Evolutionary conservation across 2,329 filamentous ascomycete species (phyloP), one percentile per base, ranked within the genome.

Genomic region (Dothistroma pini): DNA sequence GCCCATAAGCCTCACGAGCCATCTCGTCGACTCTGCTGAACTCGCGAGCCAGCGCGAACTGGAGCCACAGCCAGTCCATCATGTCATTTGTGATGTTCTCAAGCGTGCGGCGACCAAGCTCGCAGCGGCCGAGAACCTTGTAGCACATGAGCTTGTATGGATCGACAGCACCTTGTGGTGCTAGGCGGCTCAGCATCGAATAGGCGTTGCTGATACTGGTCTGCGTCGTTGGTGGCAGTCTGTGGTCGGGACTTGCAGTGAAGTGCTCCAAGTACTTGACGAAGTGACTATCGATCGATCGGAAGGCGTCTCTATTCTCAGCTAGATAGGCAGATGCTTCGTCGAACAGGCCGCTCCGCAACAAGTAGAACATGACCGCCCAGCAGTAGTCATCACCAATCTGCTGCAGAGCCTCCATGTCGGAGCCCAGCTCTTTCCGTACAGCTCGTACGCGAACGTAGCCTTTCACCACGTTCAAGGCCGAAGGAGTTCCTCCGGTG

Each of bases 61-160:
- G 85, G 60, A 88, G 71, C 86, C 86, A 88, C 64, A 86, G 80
- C 85, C 85, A 88, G 67, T 88, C 86, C 68, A 87, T 85, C 69
- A 87, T 83, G 35, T 80, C 81, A 70, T 84, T 83, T 48, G 78
- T 83, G 62, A 88, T 80, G 4, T 78, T 77, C 50, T 86, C 84
- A 38, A 88, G 75, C 61, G 78, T 84, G 58, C 84, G 79, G 49
- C 81, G 79, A 53, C 76, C 79, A 61, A 88, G 77, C 65, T 88
- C 86, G 71, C 85, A 88, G 54, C 86, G 91, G 51, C 96, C 95
- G 69, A 99, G 89, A 63, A 99, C 88, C 81, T 99, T 97, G 83
- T 97, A 97, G 75, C 95, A 97, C 53, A 93, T 93, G 86, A 96
- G 93, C 57, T 92, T 88, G 79, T 96, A 99, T 29, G 95, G 95